Conservation (phyloP, 2,329 filamentous ascomycete genomes). For the Pseudopyricularia javanii region DNA sequence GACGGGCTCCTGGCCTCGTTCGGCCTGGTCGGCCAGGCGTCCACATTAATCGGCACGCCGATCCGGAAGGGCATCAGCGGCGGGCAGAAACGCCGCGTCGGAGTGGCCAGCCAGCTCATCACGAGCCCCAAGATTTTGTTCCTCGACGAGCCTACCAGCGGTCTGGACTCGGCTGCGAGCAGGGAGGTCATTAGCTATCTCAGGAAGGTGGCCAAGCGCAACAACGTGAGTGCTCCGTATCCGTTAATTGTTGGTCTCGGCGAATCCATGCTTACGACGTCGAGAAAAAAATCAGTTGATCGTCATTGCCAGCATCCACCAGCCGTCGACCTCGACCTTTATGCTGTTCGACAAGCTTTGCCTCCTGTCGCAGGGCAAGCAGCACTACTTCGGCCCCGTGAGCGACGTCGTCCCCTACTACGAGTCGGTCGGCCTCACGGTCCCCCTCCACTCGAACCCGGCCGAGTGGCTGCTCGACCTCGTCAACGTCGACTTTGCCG, state of each 20-base stretch:
- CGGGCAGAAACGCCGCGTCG: constrained; percentile 71
- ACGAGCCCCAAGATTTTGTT: constrained; percentile 73
- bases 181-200: constrained; percentile 68
- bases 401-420: constrained; percentile 50
- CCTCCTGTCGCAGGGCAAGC: constrained; percentile 57
- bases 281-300: constrained; percentile 39
- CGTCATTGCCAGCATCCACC: constrained; percentile 73
- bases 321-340: constrained; percentile 71
- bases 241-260: background rate
- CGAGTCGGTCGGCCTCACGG: constrained; percentile 40
- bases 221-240: constrained; percentile 37
- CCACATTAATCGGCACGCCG: constrained; percentile 68
- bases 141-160: constrained; percentile 74
- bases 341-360: constrained; percentile 70
- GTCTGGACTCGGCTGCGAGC: constrained; percentile 66
- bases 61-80: constrained; percentile 75
- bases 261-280: background rate
- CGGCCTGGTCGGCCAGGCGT: constrained; percentile 55
- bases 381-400: constrained; percentile 62
- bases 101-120: constrained; percentile 70
- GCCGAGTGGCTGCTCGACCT: constrained; percentile 71
- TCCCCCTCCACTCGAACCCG: constrained; percentile 63
- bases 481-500: constrained; percentile 64
- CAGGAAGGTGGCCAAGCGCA: constrained; percentile 48
- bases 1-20: constrained; percentile 58